These are phyloP conservation scores for Candida awuae DNA, from an alignment of 805 yeast species.

Conservation along the genomic window DNA sequence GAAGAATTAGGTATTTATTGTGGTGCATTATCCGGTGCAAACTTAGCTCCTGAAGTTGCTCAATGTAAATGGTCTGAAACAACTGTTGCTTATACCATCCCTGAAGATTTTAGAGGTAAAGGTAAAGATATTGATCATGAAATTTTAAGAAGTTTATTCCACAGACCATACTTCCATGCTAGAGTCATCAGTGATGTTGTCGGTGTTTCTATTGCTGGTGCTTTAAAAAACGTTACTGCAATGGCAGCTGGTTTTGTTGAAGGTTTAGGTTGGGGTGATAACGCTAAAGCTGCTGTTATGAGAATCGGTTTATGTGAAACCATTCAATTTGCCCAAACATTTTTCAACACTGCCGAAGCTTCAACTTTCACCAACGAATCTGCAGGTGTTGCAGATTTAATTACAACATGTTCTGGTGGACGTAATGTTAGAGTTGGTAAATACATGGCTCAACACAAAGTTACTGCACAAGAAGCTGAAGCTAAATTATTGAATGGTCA, in stretches of 20 bases:
- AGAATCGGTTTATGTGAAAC: conserved; percentile 90
- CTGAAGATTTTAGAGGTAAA: conserved; percentile 57
- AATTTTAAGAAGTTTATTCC: conserved; percentile 77
- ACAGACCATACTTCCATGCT: conserved; percentile 97
- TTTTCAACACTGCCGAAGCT: conserved; percentile 67
- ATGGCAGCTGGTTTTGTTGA: conserved; percentile 95
- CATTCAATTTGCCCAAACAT: conserved; percentile 73
- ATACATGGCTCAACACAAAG: conserved; percentile 74
- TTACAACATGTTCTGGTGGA: conserved; percentile 97
- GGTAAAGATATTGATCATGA: conserved; percentile 67
- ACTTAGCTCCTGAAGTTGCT: conserved; percentile 96
- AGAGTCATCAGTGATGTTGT: conserved; percentile 87
- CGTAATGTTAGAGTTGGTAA: conserved; percentile 90
- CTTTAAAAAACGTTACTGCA: conserved; percentile 93
- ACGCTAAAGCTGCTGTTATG: conserved; percentile 96
- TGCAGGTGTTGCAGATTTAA: conserved; percentile 97
- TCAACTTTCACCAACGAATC: conserved; percentile 86
- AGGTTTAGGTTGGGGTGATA: conserved; percentile 98
- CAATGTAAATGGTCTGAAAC: conserved; percentile 95
- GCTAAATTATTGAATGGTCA: conserved; percentile 85
- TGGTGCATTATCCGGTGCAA: conserved; percentile 97
- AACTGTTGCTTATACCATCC: conserved; percentile 82
- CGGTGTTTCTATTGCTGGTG: conserved; percentile 95
- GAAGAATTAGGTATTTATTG: conserved; percentile 80
- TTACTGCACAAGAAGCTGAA: conserved; percentile 75